Conservation (phyloP, 2,329 filamentous ascomycete species). For the Arachnomyces sp. region DNA sequence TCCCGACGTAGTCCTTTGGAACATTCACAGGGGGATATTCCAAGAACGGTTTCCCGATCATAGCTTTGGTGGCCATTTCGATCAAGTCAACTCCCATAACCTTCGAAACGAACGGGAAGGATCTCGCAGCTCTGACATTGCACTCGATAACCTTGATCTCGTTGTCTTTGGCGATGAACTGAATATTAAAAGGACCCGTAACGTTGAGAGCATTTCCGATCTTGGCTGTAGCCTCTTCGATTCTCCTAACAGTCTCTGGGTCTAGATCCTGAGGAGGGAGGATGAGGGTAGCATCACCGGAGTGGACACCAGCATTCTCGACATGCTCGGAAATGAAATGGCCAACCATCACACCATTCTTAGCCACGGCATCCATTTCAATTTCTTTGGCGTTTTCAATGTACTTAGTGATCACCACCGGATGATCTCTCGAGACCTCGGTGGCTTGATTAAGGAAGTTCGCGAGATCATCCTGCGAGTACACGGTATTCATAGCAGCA, state of each 20-base stretch:
- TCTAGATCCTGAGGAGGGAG: slow-evolving; percentile 90
- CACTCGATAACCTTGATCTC: slow-evolving; percentile 99
- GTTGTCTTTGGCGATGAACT: slow-evolving; percentile 99
- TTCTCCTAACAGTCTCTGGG: slow-evolving; percentile 76
- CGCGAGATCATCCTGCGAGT: slow-evolving; percentile 86
- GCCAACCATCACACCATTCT: slow-evolving; percentile 78
- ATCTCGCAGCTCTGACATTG: slow-evolving; percentile 91
- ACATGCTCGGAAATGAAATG: slow-evolving; percentile 99
- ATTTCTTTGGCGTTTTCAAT: slow-evolving; percentile 99
- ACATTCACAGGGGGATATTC: slow-evolving; percentile 74
- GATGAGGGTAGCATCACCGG: slow-evolving; percentile 92
- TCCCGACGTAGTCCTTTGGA: slow-evolving; percentile 75
- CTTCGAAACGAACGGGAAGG: slow-evolving; percentile 97
- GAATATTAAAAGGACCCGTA: slow-evolving; percentile 96
- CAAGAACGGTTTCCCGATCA: slow-evolving; percentile 72
- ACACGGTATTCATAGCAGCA: slow-evolving; percentile 98
- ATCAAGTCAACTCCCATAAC: slow-evolving; percentile 97
- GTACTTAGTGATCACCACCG: slow-evolving; percentile 98
- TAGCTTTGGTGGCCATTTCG: slow-evolving; percentile 96
- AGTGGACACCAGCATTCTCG: slow-evolving; percentile 97
- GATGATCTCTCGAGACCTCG: slow-evolving; percentile 89
- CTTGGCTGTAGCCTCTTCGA: slow-evolving; percentile 91
- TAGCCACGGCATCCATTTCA: slow-evolving; percentile 96
- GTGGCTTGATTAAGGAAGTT: slow-evolving; percentile 82
- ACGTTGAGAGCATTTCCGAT: slow-evolving; percentile 91